Evolutionary conservation across 768 basidiomycete genomes (phyloP).

Genomic region (Leucosporidium yakuticum): DNA sequence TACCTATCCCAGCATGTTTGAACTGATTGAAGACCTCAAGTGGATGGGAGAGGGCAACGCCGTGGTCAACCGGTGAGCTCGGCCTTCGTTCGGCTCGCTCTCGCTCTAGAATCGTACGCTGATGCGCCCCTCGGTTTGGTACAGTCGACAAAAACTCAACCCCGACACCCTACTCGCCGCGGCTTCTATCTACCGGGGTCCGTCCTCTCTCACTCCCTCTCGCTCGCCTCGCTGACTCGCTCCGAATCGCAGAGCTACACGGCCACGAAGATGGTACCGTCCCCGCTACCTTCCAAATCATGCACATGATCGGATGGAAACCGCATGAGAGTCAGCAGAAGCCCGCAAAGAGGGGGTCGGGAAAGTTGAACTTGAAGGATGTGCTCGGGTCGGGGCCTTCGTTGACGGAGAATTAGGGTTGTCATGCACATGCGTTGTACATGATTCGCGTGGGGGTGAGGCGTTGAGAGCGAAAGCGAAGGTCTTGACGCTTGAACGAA

Average conservation of each 20-base stretch:
- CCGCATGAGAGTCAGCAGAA: slow-evolving; percentile 62
- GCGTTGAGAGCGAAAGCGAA: no score
- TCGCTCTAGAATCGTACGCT: not conserved
- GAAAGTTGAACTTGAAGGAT: slow-evolving; percentile 58
- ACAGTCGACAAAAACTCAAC: slow-evolving; percentile 48
- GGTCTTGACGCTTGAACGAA: no score
- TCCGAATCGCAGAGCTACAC: slow-evolving; percentile 61
- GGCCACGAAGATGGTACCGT: slow-evolving; percentile 74
- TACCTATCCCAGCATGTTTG: slow-evolving; percentile 91
- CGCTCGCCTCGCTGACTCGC: not conserved
- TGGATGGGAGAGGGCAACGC: slow-evolving; percentile 97
- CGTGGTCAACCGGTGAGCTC: slow-evolving; percentile 65
- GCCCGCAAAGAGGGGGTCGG: slow-evolving; percentile 60
- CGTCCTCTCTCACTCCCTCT: slow-evolving; percentile 10
- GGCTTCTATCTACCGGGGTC: slow-evolving; percentile 87
- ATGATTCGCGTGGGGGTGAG: no score
- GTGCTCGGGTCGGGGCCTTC: slow-evolving; percentile 44
- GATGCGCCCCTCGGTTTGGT: no score
- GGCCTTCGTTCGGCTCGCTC: no score
- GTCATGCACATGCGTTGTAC: no score
- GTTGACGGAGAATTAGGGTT: no score
- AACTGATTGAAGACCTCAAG: slow-evolving; percentile 83
- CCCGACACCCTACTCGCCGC: slow-evolving; percentile 84
- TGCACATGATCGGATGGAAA: slow-evolving; percentile 90
- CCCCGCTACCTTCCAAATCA: slow-evolving; percentile 92